A percentile compares a stretch with the other conserved stretches of the same genome.
phyloP scores from a whole-genome alignment of 176 grass and related monocot species.

The Sorghum bicolor region DNA sequence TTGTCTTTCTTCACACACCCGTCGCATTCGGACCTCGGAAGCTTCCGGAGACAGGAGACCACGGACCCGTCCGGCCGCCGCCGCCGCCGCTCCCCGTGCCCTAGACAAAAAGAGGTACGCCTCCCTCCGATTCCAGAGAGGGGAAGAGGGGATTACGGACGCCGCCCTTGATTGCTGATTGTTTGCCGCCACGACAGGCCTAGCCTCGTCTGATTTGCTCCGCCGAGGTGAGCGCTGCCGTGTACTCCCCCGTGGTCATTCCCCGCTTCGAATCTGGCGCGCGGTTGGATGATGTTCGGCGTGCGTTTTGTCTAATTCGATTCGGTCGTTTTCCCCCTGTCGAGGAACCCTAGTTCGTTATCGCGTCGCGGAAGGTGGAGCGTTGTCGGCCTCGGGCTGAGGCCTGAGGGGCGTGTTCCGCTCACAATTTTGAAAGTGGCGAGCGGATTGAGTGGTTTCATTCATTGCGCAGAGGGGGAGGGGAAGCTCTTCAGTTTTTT shows the following conservation, averaged over 20 bases:
- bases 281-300: background rate
- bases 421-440: background rate
- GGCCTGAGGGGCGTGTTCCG: too few relatives aligned
- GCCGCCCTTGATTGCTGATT: background rate
- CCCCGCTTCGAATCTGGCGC: background rate
- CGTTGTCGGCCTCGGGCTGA: background rate
- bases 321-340: background rate
- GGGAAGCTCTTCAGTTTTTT: background rate
- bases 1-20: background rate
- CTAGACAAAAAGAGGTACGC: constrained; percentile 2
- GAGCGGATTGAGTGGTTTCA: background rate
- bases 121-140: background rate
- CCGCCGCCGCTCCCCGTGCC: background rate
- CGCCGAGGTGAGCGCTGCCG: background rate
- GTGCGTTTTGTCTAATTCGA: background rate
- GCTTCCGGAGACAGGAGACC: constrained; percentile 19
- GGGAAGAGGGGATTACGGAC: background rate
- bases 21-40: constrained; percentile 14
- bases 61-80: too few relatives aligned
- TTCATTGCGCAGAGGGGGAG: background rate
- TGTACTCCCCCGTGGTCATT: too few relatives aligned
- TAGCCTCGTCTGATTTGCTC: background rate
- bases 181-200: background rate
- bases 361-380: background rate
- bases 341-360: background rate